phyloP scores from a whole-genome alignment of 2,329 filamentous ascomycete species.

The Allantophomopsis cytisporea region DNA sequence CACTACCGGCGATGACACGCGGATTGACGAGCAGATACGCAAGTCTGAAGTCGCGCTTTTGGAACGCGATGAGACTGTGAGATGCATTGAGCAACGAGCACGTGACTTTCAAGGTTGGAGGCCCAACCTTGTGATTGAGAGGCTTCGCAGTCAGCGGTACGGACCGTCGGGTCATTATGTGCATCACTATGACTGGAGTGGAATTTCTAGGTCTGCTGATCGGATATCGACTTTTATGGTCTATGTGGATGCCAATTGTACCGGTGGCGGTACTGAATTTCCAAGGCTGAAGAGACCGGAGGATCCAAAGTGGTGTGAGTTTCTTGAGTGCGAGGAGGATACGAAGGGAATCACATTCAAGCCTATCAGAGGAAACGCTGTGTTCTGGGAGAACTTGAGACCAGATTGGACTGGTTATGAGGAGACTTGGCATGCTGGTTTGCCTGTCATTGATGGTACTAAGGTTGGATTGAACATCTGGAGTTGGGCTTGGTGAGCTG shows the following conservation, averaged over 20 bases:
- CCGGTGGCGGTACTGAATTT: slow-evolving; percentile 47
- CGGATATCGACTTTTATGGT: slow-evolving; percentile 48
- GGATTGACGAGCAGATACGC: slow-evolving; percentile 31
- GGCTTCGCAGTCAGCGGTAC: slow-evolving; percentile 46
- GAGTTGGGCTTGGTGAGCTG: slow-evolving; percentile 30
- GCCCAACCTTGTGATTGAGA: slow-evolving; percentile 41
- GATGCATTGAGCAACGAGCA: slow-evolving; percentile 44
- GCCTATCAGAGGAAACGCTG: slow-evolving; percentile 40
- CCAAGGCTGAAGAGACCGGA: slow-evolving; percentile 31
- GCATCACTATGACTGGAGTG: slow-evolving; percentile 45
- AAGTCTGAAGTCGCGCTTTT: slow-evolving; percentile 35
- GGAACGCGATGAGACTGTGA: slow-evolving; percentile 30
- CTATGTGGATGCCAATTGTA: slow-evolving; percentile 36
- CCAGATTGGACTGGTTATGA: slow-evolving; percentile 38
- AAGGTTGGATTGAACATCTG: slow-evolving; percentile 53
- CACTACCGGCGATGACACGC: slow-evolving; percentile 31
- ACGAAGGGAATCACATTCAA: slow-evolving; percentile 39
- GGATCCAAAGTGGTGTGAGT: slow-evolving; percentile 37
- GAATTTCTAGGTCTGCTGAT: slow-evolving; percentile 21
- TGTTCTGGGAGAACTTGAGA: slow-evolving; percentile 49
- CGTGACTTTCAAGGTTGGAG: slow-evolving; percentile 46
- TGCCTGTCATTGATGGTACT: slow-evolving; percentile 37
- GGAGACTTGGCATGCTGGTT: slow-evolving; percentile 46
- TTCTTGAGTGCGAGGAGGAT: slow-evolving; percentile 32
- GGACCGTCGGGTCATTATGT: slow-evolving; percentile 44